phyloP scores from a whole-genome alignment of 169 alveolate species.

The Cyclospora cayetanensis region DNA sequence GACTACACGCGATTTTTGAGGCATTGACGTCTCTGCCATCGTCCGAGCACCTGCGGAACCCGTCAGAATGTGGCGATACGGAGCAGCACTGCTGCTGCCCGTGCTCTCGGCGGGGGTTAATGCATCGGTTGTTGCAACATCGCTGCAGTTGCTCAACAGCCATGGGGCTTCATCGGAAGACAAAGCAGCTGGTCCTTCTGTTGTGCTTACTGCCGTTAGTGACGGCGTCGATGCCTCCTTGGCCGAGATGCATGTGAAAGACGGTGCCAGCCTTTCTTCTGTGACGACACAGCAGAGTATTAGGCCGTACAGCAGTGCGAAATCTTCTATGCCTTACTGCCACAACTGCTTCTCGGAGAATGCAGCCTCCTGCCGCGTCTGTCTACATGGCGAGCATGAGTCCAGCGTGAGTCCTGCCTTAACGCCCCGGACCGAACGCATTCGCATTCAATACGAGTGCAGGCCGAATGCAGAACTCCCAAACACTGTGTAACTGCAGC shows the following conservation, averaged over 20 bases:
- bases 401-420: neutral
- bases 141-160: neutral
- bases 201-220: neutral
- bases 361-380: neutral
- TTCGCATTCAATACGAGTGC: no score
- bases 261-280: neutral
- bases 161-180: neutral
- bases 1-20: neutral
- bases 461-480: no score
- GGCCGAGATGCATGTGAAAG: neutral
- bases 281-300: neutral
- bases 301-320: neutral
- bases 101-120: neutral
- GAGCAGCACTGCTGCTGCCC: neutral
- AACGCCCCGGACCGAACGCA: no score
- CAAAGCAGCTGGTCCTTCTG: neutral
- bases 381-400: conserved; percentile 26
- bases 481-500: no score
- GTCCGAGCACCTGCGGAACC: no score
- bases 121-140: neutral
- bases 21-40: no score
- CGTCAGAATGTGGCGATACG: neutral
- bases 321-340: neutral
- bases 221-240: neutral
- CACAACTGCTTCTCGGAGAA: neutral